phyloP scores from a whole-genome alignment of 1,284 basidiomycete genomes.

The Heterobasidion irregulare region DNA sequence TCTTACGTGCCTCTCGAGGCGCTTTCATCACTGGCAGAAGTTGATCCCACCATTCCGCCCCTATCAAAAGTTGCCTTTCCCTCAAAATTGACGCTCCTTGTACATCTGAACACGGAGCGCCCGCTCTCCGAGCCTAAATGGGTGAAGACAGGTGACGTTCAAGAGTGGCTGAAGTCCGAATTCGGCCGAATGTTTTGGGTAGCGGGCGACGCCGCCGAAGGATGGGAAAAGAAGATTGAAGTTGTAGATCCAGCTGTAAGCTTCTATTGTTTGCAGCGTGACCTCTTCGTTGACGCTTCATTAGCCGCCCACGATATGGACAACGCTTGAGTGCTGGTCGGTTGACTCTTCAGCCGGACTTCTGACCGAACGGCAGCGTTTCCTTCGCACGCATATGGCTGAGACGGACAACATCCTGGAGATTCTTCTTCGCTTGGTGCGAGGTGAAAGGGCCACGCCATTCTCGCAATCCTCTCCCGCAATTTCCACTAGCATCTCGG shows the following conservation, averaged over 20 bases:
- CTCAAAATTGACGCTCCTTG: conserved; percentile 43
- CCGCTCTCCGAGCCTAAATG: conserved; percentile 93
- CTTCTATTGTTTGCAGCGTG: conserved; percentile 7
- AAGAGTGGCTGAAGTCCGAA: conserved; percentile 88
- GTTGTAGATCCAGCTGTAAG: conserved; percentile 90
- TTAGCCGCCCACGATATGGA: conserved; percentile 86
- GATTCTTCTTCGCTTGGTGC: conserved; percentile 82
- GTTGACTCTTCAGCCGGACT: conserved; percentile 70
- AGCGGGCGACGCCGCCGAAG: conserved; percentile 59
- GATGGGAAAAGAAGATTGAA: conserved; percentile 90
- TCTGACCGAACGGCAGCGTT: conserved; percentile 73
- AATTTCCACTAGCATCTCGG: conserved; percentile 50
- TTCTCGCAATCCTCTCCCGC: conserved; percentile 52
- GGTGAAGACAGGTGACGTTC: conserved; percentile 90
- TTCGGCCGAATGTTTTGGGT: conserved; percentile 80
- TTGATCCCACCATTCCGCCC: conserved; percentile 58
- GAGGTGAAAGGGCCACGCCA: conserved; percentile 76
- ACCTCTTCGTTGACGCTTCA: conserved; percentile 6
- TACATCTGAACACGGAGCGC: conserved; percentile 77
- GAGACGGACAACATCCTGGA: conserved; percentile 84
- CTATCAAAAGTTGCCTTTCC: conserved; percentile 50
- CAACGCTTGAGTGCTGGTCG: conserved; percentile 84
- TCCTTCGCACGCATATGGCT: conserved; percentile 80
- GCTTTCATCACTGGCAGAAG: conserved; percentile 31
- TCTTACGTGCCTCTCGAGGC: conserved; percentile 57